Evolutionary conservation across 352 stramenopile species (phyloP).

Genomic region (Globisporangium ultimum): DNA sequence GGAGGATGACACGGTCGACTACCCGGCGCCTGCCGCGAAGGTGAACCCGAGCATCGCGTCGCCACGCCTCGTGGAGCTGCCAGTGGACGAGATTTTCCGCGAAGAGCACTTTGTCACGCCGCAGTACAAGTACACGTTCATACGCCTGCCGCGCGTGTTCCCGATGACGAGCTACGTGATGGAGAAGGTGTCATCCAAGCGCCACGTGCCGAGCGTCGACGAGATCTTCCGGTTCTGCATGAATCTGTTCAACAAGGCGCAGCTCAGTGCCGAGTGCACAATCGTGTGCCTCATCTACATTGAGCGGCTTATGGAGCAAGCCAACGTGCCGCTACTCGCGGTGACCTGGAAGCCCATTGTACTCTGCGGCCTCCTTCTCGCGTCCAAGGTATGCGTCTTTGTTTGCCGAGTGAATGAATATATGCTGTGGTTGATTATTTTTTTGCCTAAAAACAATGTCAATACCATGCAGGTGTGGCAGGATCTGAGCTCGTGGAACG

Average conservation of each 20-base stretch:
- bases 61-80: conserved; percentile 61
- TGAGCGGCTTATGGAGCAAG: conserved; percentile 97
- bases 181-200: conserved; percentile 79
- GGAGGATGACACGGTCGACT: conserved; percentile 15
- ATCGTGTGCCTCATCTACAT: conserved; percentile 99
- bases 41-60: conserved; percentile 42
- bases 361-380: conserved; percentile 95
- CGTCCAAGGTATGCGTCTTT: conserved; percentile 90
- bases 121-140: conserved; percentile 87
- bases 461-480: conserved; percentile 88
- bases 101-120: conserved; percentile 89
- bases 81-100: conserved; percentile 80
- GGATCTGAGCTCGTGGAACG: conserved; percentile 98
- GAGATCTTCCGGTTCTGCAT: conserved; percentile 93
- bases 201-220: conserved; percentile 85
- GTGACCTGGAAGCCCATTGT: conserved; percentile 98
- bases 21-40: neutral
- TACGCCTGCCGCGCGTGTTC: conserved; percentile 66
- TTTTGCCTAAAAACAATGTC: neutral
- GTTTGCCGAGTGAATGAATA: neutral
- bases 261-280: conserved; percentile 97
- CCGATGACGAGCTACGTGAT: conserved; percentile 80
- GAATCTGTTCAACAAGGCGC: conserved; percentile 96
- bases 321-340: conserved; percentile 93
- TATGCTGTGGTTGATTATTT: conserved; percentile 1